Conservation (phyloP, 2,329 filamentous ascomycete genomes). For the Talaromyces sp. region DNA sequence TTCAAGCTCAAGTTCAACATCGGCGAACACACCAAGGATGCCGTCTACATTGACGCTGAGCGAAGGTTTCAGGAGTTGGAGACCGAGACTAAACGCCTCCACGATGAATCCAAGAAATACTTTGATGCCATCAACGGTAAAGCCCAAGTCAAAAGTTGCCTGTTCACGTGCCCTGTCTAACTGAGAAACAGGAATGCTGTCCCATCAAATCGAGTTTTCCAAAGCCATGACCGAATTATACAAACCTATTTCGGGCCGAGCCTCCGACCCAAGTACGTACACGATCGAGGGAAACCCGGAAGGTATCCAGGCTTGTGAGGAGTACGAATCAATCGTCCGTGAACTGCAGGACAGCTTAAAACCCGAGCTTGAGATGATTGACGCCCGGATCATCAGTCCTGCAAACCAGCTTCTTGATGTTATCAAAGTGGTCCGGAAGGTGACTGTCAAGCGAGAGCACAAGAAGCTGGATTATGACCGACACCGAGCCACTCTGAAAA, state of each 20-base stretch:
- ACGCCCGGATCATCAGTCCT: conserved; percentile 81
- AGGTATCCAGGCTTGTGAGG: conserved; percentile 90
- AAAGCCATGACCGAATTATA: conserved; percentile 95
- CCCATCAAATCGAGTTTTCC: conserved; percentile 97
- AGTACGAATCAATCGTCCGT: conserved; percentile 87
- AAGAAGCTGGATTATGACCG: conserved; percentile 97
- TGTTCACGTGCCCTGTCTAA: conserved; percentile 2
- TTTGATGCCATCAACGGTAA: conserved; percentile 90
- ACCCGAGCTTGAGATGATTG: conserved; percentile 97
- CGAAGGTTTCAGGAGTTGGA: conserved; percentile 91
- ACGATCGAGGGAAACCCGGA: conserved; percentile 82
- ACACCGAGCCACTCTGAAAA: conserved; percentile 77
- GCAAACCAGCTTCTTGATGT: conserved; percentile 91
- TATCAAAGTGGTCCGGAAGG: conserved; percentile 92
- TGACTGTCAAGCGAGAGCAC: conserved; percentile 83
- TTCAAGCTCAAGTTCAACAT: conserved; percentile 92
- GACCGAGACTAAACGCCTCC: conserved; percentile 90
- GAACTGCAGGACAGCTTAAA: conserved; percentile 83
- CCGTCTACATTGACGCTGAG: conserved; percentile 91
- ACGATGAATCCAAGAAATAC: conserved; percentile 96
- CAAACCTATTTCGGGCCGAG: conserved; percentile 92
- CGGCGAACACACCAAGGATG: conserved; percentile 90
- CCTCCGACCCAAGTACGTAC: conserved; percentile 85
- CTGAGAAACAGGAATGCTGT: conserved; percentile 67
- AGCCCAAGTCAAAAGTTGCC: conserved; percentile 11